Evolutionary conservation across 805 yeast species (phyloP), one percentile per base, ranked within the genome.

Genomic region (Yarrowia keelungensis): DNA sequence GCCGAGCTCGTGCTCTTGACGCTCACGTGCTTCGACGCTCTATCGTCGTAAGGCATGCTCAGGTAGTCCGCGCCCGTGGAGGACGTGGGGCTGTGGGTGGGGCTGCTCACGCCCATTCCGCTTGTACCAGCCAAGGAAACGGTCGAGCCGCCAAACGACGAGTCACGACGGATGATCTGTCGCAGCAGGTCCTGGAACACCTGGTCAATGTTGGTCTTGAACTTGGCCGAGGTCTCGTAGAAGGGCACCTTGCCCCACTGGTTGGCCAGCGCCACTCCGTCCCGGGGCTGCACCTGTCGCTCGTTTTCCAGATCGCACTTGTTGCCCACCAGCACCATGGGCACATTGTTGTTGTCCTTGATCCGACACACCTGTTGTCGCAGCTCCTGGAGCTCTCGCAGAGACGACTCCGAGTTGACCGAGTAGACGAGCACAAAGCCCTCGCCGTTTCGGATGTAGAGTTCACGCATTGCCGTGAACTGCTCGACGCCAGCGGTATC

Each of bases 401-500:
- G 80, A 4, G 97, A 89, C 72, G 86, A 84, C 72, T 87, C 84
- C 71, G 90, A 90, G 58, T 92, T 90, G 71, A 92, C 89, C 42
- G 93, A 86, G 78, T 94, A 94, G 1, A 92, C 97, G 66, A 94
- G 82, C 64, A 95, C 78, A 75, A 94, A 94, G 5, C 97, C 98
- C 75, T 89, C 90, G 11, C 98, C 97, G 59, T 92, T 88, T 73
- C 91, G 91, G 69, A 79, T 77, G 72, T 81, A 80, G 26, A 78
- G 75, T 69, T 93, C 97, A 72, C 98, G 81, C 97, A 94, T 92
- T 10, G 97, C 97, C 0, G 97, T 91, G 81, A 92, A 94, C 79
- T 93, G 98, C 26, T 97, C 97, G 70, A 89, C 89, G 54, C 97
- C 98, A 0, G 97, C 97, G 2, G 97, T 92, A 75, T 95, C 99